Percentiles rank a stretch among this genome's conserved stretches.
Conservation (phyloP, 164 flowering plant species). For the Euptelea pleiosperma region DNA sequence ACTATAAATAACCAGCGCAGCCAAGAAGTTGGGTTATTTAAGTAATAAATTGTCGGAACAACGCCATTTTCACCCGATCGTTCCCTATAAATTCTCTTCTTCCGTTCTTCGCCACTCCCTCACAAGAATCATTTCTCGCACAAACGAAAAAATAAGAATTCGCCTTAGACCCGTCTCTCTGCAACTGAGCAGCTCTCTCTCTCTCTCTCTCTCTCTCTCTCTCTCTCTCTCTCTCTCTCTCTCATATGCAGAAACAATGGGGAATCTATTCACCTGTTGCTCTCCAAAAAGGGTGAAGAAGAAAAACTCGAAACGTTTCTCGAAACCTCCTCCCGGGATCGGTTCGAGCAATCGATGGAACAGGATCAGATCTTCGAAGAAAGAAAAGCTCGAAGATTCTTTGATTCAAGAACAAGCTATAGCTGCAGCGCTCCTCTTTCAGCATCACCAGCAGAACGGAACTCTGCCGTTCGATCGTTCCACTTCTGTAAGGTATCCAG, state of each 20-base stretch:
- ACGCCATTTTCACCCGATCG: no score
- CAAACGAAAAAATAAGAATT: no score
- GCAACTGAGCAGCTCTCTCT: no score
- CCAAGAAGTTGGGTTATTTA: no score
- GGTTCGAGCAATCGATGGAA: conserved; percentile 51
- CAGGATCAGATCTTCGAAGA: conserved; percentile 50
- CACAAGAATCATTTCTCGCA: no score
- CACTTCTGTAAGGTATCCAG: conserved; percentile 54
- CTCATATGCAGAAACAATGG: conserved; percentile 41
- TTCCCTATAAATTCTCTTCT: no score
- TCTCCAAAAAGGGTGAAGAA: conserved; percentile 30
- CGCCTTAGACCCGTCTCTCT: no score
- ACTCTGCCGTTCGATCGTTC: conserved; percentile 67
- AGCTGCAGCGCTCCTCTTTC: conserved; percentile 64
- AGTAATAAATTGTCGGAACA: no score
- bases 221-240: neutral
- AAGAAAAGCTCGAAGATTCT: conserved; percentile 46
- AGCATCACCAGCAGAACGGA: conserved; percentile 38
- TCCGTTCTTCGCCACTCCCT: no score
- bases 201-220: no score
- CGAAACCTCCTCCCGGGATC: conserved; percentile 20
- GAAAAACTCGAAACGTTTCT: conserved; percentile 33
- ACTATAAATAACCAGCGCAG: no score
- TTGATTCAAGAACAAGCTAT: conserved; percentile 63
- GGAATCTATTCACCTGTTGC: conserved; percentile 52